Conservation (phyloP, 768 basidiomycete genomes). For the Lentinula detonsa region DNA sequence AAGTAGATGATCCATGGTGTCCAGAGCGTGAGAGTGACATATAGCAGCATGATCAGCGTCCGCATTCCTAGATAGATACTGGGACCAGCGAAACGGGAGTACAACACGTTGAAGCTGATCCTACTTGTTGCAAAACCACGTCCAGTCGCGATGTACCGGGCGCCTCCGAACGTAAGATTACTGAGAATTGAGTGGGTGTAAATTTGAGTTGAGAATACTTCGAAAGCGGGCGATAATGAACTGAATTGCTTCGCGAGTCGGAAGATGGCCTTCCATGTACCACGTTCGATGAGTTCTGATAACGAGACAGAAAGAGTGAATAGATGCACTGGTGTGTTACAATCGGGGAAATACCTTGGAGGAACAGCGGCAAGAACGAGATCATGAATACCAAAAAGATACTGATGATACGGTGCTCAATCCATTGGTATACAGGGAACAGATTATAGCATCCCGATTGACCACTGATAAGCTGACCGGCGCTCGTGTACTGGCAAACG, state of each 20-base stretch:
- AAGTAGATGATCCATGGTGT: constrained; percentile 94
- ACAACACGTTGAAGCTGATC: constrained; percentile 90
- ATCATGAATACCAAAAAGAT: constrained; percentile 99
- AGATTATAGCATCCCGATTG: constrained; percentile 93
- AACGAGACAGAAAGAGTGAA: constrained; percentile 14
- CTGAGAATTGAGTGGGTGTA: constrained; percentile 96
- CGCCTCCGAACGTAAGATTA: constrained; percentile 96
- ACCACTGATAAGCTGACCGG: constrained; percentile 68
- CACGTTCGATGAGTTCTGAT: constrained; percentile 90
- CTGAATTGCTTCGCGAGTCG: constrained; percentile 92
- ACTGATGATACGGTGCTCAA: constrained; percentile 92
- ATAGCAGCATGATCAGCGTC: constrained; percentile 86
- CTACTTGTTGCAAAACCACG: constrained; percentile 97
- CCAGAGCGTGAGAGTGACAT: constrained; percentile 90
- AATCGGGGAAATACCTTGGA: constrained; percentile 63
- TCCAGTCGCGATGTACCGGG: constrained; percentile 97
- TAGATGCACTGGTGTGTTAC: background rate
- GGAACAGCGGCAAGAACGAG: constrained; percentile 88
- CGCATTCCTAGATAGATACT: constrained; percentile 97
- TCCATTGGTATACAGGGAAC: constrained; percentile 91
- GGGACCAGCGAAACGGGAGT: constrained; percentile 97
- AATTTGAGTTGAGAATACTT: constrained; percentile 97
- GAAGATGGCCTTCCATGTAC: constrained; percentile 84
- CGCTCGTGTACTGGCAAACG: constrained; percentile 74
- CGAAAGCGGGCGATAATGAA: constrained; percentile 92